Conservation (phyloP, 495 filamentous ascomycete species). For the Clavariopsis aquatica region DNA sequence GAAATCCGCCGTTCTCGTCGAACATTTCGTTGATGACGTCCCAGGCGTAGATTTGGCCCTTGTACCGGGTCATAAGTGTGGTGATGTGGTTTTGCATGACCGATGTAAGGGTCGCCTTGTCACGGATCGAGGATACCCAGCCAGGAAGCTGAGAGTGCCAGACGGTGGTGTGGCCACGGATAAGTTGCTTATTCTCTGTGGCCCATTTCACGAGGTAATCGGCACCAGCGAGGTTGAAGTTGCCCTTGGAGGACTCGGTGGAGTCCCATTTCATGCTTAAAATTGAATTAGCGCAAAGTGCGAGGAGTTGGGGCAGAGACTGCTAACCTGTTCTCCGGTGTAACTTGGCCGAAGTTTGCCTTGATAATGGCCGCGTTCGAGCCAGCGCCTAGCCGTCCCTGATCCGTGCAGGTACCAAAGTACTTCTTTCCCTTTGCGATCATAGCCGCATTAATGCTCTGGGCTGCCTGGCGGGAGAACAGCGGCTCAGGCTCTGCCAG, state of each 20-base stretch:
- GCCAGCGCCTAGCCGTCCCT: conserved; percentile 53
- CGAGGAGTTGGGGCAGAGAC: no score
- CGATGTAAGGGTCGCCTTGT: conserved; percentile 53
- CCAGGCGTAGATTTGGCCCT: conserved; percentile 64
- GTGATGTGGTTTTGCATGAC: conserved; percentile 63
- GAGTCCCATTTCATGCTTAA: conserved; percentile 66
- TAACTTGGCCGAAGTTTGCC: conserved; percentile 63
- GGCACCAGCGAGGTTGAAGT: conserved; percentile 54
- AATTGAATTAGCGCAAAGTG: no score
- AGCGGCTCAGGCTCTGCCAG: conserved; percentile 31
- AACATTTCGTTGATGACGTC: conserved; percentile 72
- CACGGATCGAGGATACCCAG: conserved; percentile 59
- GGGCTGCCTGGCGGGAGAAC: conserved; percentile 22
- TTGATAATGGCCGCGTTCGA: conserved; percentile 58
- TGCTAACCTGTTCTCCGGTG: conserved; percentile 59
- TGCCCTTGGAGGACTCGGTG: conserved; percentile 50
- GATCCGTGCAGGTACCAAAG: conserved; percentile 59
- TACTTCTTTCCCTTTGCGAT: conserved; percentile 64
- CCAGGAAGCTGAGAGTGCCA: conserved; percentile 67
- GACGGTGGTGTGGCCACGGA: conserved; percentile 64
- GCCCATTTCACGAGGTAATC: conserved; percentile 66
- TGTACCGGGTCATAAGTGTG: conserved; percentile 58
- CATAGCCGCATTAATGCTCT: conserved; percentile 57
- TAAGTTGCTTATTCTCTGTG: conserved; percentile 54
- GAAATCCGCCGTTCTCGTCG: conserved; percentile 62